phyloP scores from a whole-genome alignment of 768 basidiomycete species.

The Leccinum longicurvipes region DNA sequence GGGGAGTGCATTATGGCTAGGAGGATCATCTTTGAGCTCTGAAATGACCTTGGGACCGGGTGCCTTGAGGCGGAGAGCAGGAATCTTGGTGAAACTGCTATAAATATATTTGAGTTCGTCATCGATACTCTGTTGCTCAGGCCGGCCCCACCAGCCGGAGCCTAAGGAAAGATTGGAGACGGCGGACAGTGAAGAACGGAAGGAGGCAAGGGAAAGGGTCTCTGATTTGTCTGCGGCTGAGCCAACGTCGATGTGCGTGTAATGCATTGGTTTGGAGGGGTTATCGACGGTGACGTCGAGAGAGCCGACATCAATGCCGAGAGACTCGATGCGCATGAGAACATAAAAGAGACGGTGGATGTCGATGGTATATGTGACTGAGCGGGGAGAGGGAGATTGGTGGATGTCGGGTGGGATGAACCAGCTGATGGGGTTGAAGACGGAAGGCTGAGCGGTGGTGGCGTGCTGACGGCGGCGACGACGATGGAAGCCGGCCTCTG shows the following conservation, averaged over 20 bases:
- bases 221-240: constrained; percentile 62
- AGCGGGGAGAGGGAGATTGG: constrained; percentile 42
- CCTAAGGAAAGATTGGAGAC: constrained; percentile 76
- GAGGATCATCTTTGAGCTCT: constrained; percentile 67
- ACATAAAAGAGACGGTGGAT: constrained; percentile 85
- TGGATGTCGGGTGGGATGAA: constrained; percentile 32
- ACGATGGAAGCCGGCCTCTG: constrained; percentile 56
- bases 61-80: constrained; percentile 65
- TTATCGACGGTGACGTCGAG: constrained; percentile 73
- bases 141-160: constrained; percentile 65
- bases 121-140: constrained; percentile 59
- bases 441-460: constrained; percentile 33
- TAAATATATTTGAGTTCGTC: constrained; percentile 81
- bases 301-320: constrained; percentile 73
- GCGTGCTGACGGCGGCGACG: constrained; percentile 39
- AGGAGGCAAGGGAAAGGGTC: constrained; percentile 67
- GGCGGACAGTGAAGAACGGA: constrained; percentile 72
- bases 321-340: constrained; percentile 79
- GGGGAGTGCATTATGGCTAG: constrained; percentile 73
- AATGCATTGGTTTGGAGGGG: constrained; percentile 76
- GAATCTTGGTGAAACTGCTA: constrained; percentile 88
- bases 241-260: constrained; percentile 51
- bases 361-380: constrained; percentile 67
- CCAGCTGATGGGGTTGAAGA: constrained; percentile 65
- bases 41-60: constrained; percentile 63